Conservation (phyloP, 805 yeast genomes). For the Candida orba region DNA sequence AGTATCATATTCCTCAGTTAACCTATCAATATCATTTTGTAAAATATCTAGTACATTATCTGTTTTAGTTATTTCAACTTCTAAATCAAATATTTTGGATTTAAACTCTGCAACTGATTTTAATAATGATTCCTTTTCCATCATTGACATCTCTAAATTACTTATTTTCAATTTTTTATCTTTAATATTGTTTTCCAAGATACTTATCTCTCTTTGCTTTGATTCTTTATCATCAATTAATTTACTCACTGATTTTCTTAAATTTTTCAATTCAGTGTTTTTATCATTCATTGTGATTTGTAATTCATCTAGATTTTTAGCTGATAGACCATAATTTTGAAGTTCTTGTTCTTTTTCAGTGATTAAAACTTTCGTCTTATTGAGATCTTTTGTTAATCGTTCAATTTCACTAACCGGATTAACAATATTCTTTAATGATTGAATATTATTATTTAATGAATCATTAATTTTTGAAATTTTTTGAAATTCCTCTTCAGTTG, state of each 20-base stretch:
- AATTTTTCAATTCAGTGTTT: slow-evolving; percentile 30
- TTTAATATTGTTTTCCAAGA: slow-evolving; percentile 43
- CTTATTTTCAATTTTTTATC: slow-evolving; percentile 47
- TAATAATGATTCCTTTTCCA: slow-evolving; percentile 38
- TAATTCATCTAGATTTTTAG: slow-evolving; percentile 36
- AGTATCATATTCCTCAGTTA: slow-evolving; percentile 8
- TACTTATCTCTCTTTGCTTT: slow-evolving; percentile 35
- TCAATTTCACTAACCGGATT: slow-evolving; percentile 29
- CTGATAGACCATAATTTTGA: slow-evolving; percentile 29
- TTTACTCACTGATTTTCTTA: slow-evolving; percentile 29
- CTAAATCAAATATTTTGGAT: slow-evolving; percentile 20
- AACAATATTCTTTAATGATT: slow-evolving; percentile 13
- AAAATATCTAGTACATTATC: slow-evolving; percentile 17
- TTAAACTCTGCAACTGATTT: slow-evolving; percentile 32
- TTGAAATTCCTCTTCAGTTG: not conserved
- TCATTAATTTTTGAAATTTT: not conserved
- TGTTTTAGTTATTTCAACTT: slow-evolving; percentile 14
- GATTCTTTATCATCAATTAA: slow-evolving; percentile 37
- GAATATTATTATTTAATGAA: not conserved
- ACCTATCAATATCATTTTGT: slow-evolving; percentile 15
- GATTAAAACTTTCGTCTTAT: slow-evolving; percentile 23
- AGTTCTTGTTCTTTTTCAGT: slow-evolving; percentile 28
- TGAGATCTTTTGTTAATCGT: slow-evolving; percentile 28
- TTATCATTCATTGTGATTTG: slow-evolving; percentile 28
- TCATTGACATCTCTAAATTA: slow-evolving; percentile 42